Base-by-base conservation (phyloP, 2,329 filamentous ascomycete genomes). In the Pseudogymnoascus sp. region DNA sequence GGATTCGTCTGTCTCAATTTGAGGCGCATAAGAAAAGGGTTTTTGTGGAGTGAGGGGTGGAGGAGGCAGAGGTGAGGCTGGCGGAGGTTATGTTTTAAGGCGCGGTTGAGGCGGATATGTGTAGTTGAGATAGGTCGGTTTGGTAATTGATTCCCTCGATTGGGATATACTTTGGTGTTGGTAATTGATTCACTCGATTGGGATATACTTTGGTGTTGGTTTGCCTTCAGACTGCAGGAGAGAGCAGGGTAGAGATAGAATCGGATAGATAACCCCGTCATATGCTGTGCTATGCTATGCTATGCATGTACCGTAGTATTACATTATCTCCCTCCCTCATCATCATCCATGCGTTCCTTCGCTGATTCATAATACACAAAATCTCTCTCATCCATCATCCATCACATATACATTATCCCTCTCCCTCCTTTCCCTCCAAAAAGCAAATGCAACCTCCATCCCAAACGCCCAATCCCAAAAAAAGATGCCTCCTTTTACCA, bases 291-390 rank as follows among this genome's bases (percentile, higher is more conserved):
- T 1, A 27, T 52, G 45, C 45, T 52, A 31, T 52, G 45, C 45
- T 48, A 48, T 48, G 25, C 25, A 48, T 48, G 27, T 12, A 52
- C 45, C n/a, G 8, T 45, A 25, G 21, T 48, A 48, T 48, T 52
- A 52, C 27, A 52, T 52, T 52, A 52, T 5, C 45, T 27, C 21
- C 13, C 13, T 48, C 45, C 13, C 13, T 48, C 45, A 52, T 52
- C 45, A 2, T 31, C 45, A 15, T 52, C 45, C 45, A 21, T 1
- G 4, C 45, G 31, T 52, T 18, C 45, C 27, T 6, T 52, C 45
- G n/a, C 45, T 52, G n/a, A 52, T 52, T 52, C 45, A 52, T 52
- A 48, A 29, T 52, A 52, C 27, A 52, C 45, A 52, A n/a, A 13
- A 45, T 6, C 21, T 12, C 27, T 31, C 45, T 5, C 13, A 52